phyloP scores from a whole-genome alignment of 305 asterid genomes.

The Fraxinus velutina region DNA sequence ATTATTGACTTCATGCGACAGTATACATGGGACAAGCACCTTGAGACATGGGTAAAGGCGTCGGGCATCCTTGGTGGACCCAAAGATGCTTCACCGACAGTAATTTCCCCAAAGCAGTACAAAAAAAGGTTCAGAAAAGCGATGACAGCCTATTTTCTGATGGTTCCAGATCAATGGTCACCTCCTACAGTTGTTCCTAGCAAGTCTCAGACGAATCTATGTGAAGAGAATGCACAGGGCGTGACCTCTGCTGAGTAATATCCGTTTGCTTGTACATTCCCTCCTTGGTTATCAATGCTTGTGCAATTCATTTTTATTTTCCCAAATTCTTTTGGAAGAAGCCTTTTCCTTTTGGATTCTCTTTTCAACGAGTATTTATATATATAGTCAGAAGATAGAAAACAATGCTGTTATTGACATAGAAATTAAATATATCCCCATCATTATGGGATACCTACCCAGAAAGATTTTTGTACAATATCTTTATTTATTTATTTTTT shows the following conservation, averaged over 20 bases:
- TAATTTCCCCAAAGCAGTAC: slow-evolving; percentile 72
- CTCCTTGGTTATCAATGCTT: not conserved
- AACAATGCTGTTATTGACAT: not conserved
- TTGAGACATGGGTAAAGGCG: slow-evolving; percentile 74
- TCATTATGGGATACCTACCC: slow-evolving; percentile 14
- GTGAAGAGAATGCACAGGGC: slow-evolving; percentile 11
- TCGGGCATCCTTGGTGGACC: slow-evolving; percentile 78
- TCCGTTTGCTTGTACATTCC: not conserved
- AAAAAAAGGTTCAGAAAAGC: slow-evolving; percentile 77
- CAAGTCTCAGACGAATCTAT: slow-evolving; percentile 29
- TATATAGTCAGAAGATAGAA: not conserved
- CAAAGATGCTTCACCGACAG: slow-evolving; percentile 59
- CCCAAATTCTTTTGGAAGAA: slow-evolving; percentile 4
- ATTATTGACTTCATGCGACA: slow-evolving; percentile 79
- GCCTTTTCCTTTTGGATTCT: slow-evolving; percentile 19
- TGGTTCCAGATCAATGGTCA: slow-evolving; percentile 76
- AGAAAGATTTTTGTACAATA: not conserved
- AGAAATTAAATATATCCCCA: not conserved
- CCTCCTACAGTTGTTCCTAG: slow-evolving; percentile 31
- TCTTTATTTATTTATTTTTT: not conserved
- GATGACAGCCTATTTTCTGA: slow-evolving; percentile 58
- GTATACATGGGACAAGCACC: slow-evolving; percentile 79
- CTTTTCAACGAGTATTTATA: slow-evolving; percentile 2
- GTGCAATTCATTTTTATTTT: not conserved
- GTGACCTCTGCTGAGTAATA: slow-evolving; percentile 26